Base-by-base conservation (phyloP, 2,329 filamentous ascomycete genomes). In the Coniochaeta sp. region DNA sequence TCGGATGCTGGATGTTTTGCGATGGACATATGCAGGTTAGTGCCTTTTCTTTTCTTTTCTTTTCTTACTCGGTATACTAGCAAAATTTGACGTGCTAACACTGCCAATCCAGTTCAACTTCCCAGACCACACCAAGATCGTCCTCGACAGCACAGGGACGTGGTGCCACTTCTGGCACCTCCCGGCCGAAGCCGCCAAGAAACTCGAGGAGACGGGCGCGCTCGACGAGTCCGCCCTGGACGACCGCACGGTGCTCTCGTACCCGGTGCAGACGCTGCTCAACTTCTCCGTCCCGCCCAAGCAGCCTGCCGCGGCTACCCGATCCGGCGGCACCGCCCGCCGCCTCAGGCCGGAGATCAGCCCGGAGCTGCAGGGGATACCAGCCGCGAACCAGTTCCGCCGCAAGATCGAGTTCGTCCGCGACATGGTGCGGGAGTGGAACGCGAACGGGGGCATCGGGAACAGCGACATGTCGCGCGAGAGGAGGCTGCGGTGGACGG, bases 91-190 rank as follows among this genome's bases (percentile, higher is more conserved):
- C n/a, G n/a, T n/a, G 59, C 69, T 73, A 65, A 73, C 65, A 61
- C 28, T 24, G 19, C 40, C 24, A 36, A 36, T 5, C 16, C 60
- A 91, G 83, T 90, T 93, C 74, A 93, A 95, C 75, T 95, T 95
- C 72, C 90, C 90, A 2, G 90, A 95, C 66, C 90, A 95, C 72
- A 93, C 90, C 61, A 95, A 95, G 74, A 83, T 95, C 59, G 88
- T 93, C 14, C 76, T 95, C 28, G 90, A 91, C 61, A 77, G 87
- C 1, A 84, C 88, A 32, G 90, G 89, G n/a, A 85, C 82, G 1
- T 89, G 86, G 80, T 88, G 89, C 65, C 88, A 90, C 70, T 91
- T 92, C 70, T 89, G 89, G 76, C 88, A 90, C 68, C 83, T 93
- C 22, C 85, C 89, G 0, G 77, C 85, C n/a, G 84, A 89, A 61